Evolutionary conservation across 2,329 filamentous ascomycete species (phyloP).

Genomic region (Mollisiaceae sp.): DNA sequence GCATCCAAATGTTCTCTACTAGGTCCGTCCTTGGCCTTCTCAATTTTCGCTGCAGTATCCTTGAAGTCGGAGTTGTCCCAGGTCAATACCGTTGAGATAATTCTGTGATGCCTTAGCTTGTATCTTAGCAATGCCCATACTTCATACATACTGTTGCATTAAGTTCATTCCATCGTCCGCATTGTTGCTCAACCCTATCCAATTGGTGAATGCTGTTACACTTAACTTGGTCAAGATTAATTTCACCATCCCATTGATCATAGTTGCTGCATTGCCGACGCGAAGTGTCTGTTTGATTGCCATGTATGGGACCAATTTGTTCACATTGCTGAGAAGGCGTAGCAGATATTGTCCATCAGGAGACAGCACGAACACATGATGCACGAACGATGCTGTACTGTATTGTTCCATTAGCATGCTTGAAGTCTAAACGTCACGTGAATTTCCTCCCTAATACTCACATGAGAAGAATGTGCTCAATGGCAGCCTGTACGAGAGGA

Average conservation of each 20-base stretch:
- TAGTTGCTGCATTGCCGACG: conserved; percentile 79
- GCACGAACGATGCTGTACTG: conserved; percentile 74
- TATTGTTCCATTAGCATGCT: not conserved
- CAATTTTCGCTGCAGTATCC: conserved; percentile 67
- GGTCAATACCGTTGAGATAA: conserved; percentile 73
- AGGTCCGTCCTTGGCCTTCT: conserved; percentile 62
- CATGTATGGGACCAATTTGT: conserved; percentile 73
- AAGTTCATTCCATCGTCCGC: conserved; percentile 82
- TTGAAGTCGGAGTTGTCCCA: conserved; percentile 77
- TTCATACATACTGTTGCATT: conserved; percentile 55
- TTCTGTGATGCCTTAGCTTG: conserved; percentile 50
- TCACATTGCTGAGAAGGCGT: conserved; percentile 71
- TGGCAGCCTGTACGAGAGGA: conserved; percentile 64
- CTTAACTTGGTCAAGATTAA: conserved; percentile 80
- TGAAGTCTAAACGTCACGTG: not conserved
- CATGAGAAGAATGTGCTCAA: conserved; percentile 67
- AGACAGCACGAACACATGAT: conserved; percentile 74
- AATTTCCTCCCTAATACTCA: conserved; percentile 13
- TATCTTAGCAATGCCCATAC: not conserved
- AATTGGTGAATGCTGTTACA: conserved; percentile 76
- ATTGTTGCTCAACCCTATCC: conserved; percentile 73
- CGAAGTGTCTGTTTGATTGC: conserved; percentile 75
- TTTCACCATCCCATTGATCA: conserved; percentile 77
- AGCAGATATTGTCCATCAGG: conserved; percentile 77
- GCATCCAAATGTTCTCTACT: conserved; percentile 65